Evolutionary conservation across 306 rosid genomes (phyloP), one percentile per base, ranked within the genome.

Genomic region (Acacia melanoxylon): DNA sequence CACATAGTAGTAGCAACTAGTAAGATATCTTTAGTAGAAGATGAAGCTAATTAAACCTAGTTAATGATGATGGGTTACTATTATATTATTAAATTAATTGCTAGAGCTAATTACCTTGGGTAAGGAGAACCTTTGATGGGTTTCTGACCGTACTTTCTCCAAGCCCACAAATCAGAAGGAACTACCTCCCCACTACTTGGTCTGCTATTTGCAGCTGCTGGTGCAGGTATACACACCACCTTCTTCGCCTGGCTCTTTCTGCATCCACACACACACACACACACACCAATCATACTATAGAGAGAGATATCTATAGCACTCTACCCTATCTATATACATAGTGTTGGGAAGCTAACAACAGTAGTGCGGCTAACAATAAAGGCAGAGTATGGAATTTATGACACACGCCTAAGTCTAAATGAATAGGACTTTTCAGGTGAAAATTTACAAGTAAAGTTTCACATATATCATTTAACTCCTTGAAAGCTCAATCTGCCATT

Each of bases 131-230:
- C 97, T 93, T 93, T 93, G 80, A 93, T 93, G 88, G 97, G 97
- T 87, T 93, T 93, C 83, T 93, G 97, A 72, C 97, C 97, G 76
- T 93, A 93, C 90, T 93, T 93, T 79, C 97, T 88, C 97, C 97
- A 93, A 41, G 96, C 96, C 97, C 97, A 93, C 77, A 91, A 87
- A 89, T 93, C 97, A 48, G 94, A 93, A 3, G 97, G 97, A 81
- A 93, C 96, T 74, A 91, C 90, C 86, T 93, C 97, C 46, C 97
- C 94, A 72, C 90, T 71, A 27, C 75, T 89, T 62, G 91, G 88
- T 77, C 93, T 87, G 84, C 88, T 91, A 84, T 84, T 93, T 73
- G 84, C 89, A 5, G 94, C 90, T 29, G 97, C 92, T 66, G 97
- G 93, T 35, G 97, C 94, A 33, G 97, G 97, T 85, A 91, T 90